These are phyloP conservation scores for Spathaspora arborariae DNA, from an alignment of 805 yeast species.

Conservation along the genomic window DNA sequence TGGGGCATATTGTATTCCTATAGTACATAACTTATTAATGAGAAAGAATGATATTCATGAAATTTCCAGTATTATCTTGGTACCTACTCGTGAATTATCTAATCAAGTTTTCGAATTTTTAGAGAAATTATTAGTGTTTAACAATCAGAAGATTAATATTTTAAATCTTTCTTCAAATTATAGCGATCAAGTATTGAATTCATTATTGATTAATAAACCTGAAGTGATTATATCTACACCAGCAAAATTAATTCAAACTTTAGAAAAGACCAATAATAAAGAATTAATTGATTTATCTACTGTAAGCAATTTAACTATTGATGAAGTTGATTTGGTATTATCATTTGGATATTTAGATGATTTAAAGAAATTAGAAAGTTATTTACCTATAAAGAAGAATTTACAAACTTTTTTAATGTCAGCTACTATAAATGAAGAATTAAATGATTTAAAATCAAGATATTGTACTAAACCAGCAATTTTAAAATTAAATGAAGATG, in stretches of 20 bases:
- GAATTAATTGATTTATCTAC: slow-evolving; percentile 46
- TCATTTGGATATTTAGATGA: slow-evolving; percentile 92
- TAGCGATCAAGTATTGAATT: slow-evolving; percentile 65
- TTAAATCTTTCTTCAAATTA: slow-evolving; percentile 67
- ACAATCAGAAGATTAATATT: slow-evolving; percentile 60
- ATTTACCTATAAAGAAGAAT: slow-evolving; percentile 66
- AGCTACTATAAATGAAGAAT: slow-evolving; percentile 87
- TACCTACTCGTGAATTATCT: slow-evolving; percentile 90
- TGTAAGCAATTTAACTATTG: slow-evolving; percentile 75
- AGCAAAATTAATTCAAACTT: slow-evolving; percentile 56
- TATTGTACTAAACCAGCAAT: slow-evolving; percentile 85
- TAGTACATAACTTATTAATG: slow-evolving; percentile 62
- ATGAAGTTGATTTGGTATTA: slow-evolving; percentile 89
- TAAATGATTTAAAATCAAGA: slow-evolving; percentile 66
- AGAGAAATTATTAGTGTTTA: slow-evolving; percentile 62
- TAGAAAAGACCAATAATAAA: slow-evolving; percentile 45
- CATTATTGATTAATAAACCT: slow-evolving; percentile 71
- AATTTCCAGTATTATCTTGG: slow-evolving; percentile 66
- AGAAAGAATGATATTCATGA: slow-evolving; percentile 12
- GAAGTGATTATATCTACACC: slow-evolving; percentile 88
- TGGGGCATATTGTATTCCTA: slow-evolving; percentile 84
- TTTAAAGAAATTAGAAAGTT: slow-evolving; percentile 58
- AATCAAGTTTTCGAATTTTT: slow-evolving; percentile 76
- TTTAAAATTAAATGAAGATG: slow-evolving; percentile 69
- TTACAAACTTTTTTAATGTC: slow-evolving; percentile 93